Percentiles rank a stretch among this genome's conserved stretches.
These are phyloP conservation scores for Fusarium albosuccineum DNA, from an alignment of 2,329 filamentous ascomycete genomes.

Conservation along the genomic window DNA sequence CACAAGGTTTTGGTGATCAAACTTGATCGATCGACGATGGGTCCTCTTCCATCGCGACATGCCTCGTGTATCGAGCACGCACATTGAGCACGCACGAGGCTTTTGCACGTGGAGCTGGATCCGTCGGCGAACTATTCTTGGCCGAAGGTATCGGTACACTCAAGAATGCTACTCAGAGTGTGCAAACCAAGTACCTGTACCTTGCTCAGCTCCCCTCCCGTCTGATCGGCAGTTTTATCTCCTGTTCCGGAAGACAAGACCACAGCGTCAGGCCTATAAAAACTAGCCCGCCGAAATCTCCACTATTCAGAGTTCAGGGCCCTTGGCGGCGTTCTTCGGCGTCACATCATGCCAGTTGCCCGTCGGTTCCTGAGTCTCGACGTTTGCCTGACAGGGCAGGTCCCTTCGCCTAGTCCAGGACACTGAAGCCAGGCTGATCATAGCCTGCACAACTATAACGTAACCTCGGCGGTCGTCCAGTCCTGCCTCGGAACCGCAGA, in stretches of 20 bases:
- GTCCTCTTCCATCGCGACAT: too few species aligned
- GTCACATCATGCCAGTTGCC: not conserved
- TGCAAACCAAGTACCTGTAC: slow-evolving; percentile 6
- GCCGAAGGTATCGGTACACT: not conserved
- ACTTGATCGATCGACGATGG: too few species aligned
- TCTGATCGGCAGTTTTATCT: not conserved
- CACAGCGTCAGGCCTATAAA: not conserved
- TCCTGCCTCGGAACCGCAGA: not conserved
- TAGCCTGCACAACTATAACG: not conserved
- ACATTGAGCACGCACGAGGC: too few species aligned
- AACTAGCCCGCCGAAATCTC: not conserved
- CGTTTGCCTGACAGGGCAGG: not conserved
- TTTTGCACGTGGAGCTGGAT: too few species aligned
- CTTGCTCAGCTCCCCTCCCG: not conserved
- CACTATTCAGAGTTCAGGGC: slow-evolving; percentile 5
- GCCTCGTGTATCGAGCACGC: too few species aligned
- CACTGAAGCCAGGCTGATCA: too few species aligned
- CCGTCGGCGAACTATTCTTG: too few species aligned
- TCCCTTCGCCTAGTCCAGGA: too few species aligned
- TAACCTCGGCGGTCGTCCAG: too few species aligned
- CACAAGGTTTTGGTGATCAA: too few species aligned
- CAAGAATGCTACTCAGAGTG: not conserved
- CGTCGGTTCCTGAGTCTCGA: not conserved
- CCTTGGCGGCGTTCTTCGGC: not conserved
- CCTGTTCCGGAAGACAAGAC: not conserved